These are phyloP conservation scores for Podaxis mareebaensis DNA, from an alignment of 768 basidiomycete species.

Conservation along the genomic window DNA sequence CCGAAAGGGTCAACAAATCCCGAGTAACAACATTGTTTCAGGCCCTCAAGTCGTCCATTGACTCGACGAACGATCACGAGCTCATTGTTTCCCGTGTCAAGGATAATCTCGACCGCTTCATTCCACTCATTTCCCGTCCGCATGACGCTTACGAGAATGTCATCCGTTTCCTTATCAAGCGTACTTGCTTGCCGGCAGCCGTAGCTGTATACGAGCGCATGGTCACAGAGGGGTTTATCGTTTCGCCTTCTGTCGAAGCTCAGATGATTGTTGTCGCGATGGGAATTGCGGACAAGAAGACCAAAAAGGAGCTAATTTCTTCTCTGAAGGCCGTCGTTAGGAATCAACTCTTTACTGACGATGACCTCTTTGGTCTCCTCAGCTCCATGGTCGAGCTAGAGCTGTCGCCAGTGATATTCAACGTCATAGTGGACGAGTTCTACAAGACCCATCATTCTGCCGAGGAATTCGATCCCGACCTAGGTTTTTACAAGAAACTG, in stretches of 20 bases:
- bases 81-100: conserved; percentile 6
- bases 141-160: conserved; percentile 2
- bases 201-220: conserved; percentile 6
- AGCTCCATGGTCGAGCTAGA: not conserved
- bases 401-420: not conserved
- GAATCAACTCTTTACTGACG: not conserved
- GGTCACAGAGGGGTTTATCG: conserved; percentile 1
- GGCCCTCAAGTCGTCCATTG: not conserved
- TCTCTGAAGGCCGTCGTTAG: not conserved
- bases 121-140: not conserved
- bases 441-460: not conserved
- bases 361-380: conserved; percentile 6
- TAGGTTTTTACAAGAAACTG: not conserved
- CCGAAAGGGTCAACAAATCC: not conserved
- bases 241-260: conserved; percentile 12
- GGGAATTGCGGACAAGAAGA: not conserved
- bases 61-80: not conserved
- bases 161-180: not conserved
- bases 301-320: not conserved
- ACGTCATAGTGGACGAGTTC: not conserved
- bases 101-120: not conserved
- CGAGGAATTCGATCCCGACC: not conserved
- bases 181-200: conserved; percentile 1
- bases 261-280: conserved; percentile 5
- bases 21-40: not conserved